Conservation (phyloP, 2,329 filamentous ascomycete species). For the Lachnellula subtilissima region DNA sequence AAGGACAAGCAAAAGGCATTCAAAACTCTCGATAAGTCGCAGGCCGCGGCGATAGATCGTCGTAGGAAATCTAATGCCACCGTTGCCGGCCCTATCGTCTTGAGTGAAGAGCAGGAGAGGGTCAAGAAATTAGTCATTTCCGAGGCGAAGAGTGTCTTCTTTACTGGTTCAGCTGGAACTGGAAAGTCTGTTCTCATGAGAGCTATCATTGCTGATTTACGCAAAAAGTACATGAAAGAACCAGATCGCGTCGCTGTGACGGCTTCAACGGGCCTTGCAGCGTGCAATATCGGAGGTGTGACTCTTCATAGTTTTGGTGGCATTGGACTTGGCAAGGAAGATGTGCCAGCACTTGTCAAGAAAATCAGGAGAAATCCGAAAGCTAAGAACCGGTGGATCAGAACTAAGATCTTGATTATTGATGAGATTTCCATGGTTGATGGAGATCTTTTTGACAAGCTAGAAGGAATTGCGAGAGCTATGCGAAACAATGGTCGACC, state of each 20-base stretch:
- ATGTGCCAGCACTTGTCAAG: conserved; percentile 72
- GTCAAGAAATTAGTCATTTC: conserved; percentile 80
- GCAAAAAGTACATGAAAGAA: conserved; percentile 69
- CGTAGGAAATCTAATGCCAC: conserved; percentile 38
- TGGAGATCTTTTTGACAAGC: conserved; percentile 92
- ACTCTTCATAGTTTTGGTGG: conserved; percentile 95
- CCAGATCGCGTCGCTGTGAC: conserved; percentile 87
- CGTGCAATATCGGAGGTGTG: conserved; percentile 93
- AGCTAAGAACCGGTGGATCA: conserved; percentile 81
- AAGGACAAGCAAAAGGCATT: conserved; percentile 56
- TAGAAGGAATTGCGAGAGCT: conserved; percentile 78
- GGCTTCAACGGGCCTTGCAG: conserved; percentile 90
- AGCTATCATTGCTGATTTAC: conserved; percentile 78
- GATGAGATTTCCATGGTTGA: conserved; percentile 99
- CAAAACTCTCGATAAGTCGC: conserved; percentile 36
- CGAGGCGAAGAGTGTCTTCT: conserved; percentile 84
- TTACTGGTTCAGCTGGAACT: conserved; percentile 93
- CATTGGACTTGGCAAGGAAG: conserved; percentile 91
- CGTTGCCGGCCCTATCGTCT: conserved; percentile 31
- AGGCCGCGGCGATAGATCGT: conserved; percentile 42
- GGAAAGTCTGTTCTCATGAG: conserved; percentile 96
- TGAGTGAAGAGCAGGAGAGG: conserved; percentile 82
- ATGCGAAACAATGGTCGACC: conserved; percentile 87
- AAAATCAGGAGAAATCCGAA: conserved; percentile 89
- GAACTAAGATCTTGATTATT: conserved; percentile 80